Base-by-base conservation (phyloP, 306 rosid species). In the Sesbania bispinosa region DNA sequence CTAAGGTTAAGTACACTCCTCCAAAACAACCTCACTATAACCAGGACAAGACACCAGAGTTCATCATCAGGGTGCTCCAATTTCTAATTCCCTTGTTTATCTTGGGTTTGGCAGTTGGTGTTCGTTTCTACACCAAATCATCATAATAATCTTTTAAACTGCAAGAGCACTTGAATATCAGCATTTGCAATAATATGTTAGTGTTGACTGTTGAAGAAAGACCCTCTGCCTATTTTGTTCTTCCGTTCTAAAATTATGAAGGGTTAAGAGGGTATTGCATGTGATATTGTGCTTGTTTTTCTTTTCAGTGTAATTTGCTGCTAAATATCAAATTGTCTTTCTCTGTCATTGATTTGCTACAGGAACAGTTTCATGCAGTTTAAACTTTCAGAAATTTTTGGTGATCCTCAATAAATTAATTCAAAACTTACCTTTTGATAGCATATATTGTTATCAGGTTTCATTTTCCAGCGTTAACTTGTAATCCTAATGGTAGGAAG, bases 11-110 rank as follows among this genome's bases (percentile, higher is more conserved):
- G 46, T 91, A 88, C 90, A 82, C 84, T 67, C 84, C 99, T 59
- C 92, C 93, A 7, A 89, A 87, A 62, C 95, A 90, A 74, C 96
- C 95, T 71, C 77, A 80, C 5, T 86, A 86, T 81, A 85, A 85
- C 57, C 92, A 79, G 69, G 97, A 87, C 81, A 86, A 87, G 88
- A 90, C 95, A 0, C 16, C 89, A 0, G 80, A 94, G 32, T 89
- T 89, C 75, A 7, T 90, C 63, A 71, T 85, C 82, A 89, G 63
- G 90, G 19, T 94, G 76, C 96, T 94, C 74, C 97, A 89, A 73
- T 81, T 90, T 75, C 87, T 94, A 29, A 83, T 86, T 71, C 98
- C 98, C 39, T 65, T 91, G 59, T 10, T 91, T 21, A 86, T 94
- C 81, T 85, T 94, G 83, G 97, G 88, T 6, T 15, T 86, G 43